These are phyloP conservation scores for Inga oerstediana DNA, from an alignment of 306 rosid genomes.

Conservation along the genomic window DNA sequence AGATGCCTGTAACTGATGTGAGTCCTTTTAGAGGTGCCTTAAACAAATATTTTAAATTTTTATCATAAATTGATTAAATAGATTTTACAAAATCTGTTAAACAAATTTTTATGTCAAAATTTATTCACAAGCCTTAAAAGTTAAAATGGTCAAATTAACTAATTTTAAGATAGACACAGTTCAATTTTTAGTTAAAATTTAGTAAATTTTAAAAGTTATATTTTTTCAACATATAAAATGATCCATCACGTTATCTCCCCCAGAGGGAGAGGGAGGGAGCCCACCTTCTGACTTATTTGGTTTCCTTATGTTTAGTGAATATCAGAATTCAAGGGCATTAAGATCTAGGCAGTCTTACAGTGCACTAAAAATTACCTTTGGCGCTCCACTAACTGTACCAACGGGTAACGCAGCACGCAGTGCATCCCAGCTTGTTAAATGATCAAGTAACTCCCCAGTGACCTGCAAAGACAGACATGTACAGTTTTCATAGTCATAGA, in stretches of 20 bases:
- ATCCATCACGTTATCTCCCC: background rate
- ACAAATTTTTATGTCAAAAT: background rate
- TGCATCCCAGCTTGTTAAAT: constrained; percentile 89
- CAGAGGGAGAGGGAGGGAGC: background rate
- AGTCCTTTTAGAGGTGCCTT: background rate
- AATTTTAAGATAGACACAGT: background rate
- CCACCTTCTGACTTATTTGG: background rate
- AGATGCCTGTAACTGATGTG: background rate
- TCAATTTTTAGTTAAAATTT: background rate
- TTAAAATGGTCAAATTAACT: background rate
- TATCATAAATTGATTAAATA: background rate
- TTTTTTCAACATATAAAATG: background rate
- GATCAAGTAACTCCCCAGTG: constrained; percentile 81
- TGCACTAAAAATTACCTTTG: constrained; percentile 60
- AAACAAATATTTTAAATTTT: background rate
- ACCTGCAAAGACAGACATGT: constrained; percentile 55
- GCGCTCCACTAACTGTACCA: constrained; percentile 99
- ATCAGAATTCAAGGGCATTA: constrained; percentile 22
- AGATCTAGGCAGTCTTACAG: background rate
- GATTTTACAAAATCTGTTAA: background rate
- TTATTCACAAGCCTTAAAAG: background rate
- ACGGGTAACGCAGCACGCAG: constrained; percentile 91
- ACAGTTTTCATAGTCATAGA: background rate
- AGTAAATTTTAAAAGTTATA: background rate
- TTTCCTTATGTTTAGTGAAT: background rate